phyloP scores from a whole-genome alignment of 768 basidiomycete genomes.

The Leucosporidium scottii region DNA sequence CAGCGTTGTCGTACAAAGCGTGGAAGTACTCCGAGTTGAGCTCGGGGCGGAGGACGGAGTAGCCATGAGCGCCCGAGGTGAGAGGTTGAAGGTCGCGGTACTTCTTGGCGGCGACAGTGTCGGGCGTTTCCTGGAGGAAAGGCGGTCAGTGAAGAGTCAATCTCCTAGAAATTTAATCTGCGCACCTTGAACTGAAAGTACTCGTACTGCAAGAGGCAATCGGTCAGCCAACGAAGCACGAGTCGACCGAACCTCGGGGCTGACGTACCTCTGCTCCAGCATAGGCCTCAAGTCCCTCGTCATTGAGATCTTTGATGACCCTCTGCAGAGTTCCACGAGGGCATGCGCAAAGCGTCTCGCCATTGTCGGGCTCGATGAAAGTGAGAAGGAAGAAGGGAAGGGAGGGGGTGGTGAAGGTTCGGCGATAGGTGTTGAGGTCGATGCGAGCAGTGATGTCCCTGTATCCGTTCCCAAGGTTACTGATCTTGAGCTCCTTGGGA shows the following conservation, averaged over 20 bases:
- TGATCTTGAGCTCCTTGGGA: conserved; percentile 75
- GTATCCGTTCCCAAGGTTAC: conserved; percentile 87
- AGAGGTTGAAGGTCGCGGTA: conserved; percentile 68
- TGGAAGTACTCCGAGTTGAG: conserved; percentile 83
- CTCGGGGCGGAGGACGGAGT: conserved; percentile 60
- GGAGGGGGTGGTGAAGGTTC: conserved; percentile 77
- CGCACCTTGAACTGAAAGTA: conserved; percentile 36
- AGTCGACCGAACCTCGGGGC: neutral
- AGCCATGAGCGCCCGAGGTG: conserved; percentile 94
- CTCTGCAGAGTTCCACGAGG: conserved; percentile 72
- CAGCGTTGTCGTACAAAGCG: conserved; percentile 69
- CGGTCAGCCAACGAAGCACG: neutral
- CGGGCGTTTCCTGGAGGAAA: conserved; percentile 60
- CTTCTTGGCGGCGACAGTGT: conserved; percentile 65
- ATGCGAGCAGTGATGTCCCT: conserved; percentile 76
- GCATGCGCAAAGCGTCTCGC: conserved; percentile 66
- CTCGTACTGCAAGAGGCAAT: conserved; percentile 62
- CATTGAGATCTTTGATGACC: conserved; percentile 51
- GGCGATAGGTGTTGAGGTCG: conserved; percentile 77
- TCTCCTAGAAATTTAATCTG: too few species aligned
- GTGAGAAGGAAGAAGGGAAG: conserved; percentile 82
- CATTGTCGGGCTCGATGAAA: conserved; percentile 80
- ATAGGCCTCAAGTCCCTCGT: conserved; percentile 53
- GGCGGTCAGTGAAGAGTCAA: neutral
- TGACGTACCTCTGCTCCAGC: conserved; percentile 32